Base-by-base conservation (phyloP, 31 red algal genomes). In the Bonnemaisonia californica region DNA sequence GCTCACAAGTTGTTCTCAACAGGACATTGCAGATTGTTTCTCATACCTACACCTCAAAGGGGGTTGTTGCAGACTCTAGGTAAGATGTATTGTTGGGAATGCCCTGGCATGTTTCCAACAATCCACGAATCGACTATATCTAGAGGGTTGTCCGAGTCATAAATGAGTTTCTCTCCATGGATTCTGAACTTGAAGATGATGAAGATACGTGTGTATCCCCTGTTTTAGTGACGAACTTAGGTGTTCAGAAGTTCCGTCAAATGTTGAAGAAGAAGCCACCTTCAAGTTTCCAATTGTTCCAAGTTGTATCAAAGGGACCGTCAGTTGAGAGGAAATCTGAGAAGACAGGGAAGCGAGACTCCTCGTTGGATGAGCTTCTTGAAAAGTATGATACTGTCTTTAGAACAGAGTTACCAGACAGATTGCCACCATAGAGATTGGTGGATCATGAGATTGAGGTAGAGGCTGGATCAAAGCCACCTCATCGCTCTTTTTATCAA, bases 381-480 rank as follows among this genome's bases (percentile, higher is more conserved):
- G 18, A 71, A 18, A 11, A 71, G 28, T 71, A 41, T 26, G 36
- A 21, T 16, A 27, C 12, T 12, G 26, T 71, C 21, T 71, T 41
- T 27, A 41, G 26, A 12, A 26, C 9, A 36, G 24, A 80, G 22
- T 34, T 80, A 9, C 76, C 76, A 41, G 19, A 80, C 5, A 35
- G 57, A 8, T 34, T 80, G 18, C 57, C 58, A 11, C 76, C 76
- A 11, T 8, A 65, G 34, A 63, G 76, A 26, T 11, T 9, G 5
- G 76, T 80, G 4, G 76, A 80, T 65, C 57, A 80, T 65, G 76
- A 33, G 57, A 80, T 80, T 68, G 33, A 80, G 33, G 36, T 69
- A 40, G 57, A 41, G 13, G 61, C 68, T 16, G 16, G 0, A 12
- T n/a, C 29, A 68, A 80, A 80, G 33, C 57, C 76, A 32, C 76